Evolutionary conservation across 139 green algal species (phyloP).

Genomic region (Chlorella sp.): DNA sequence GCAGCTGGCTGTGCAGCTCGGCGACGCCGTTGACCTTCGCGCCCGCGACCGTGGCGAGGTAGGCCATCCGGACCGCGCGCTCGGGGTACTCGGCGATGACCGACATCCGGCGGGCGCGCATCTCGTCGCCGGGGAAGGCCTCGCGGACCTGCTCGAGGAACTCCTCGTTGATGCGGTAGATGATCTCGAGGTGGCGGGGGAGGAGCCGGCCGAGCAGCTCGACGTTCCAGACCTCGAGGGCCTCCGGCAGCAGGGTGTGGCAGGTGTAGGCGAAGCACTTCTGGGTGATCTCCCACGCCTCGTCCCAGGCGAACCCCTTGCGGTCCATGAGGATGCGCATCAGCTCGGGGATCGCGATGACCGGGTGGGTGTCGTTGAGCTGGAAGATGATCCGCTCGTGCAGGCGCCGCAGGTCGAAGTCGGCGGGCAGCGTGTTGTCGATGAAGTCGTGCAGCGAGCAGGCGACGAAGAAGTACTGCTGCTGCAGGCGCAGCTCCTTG

Average conservation of each 20-base stretch:
- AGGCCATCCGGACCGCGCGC: conserved; percentile 93
- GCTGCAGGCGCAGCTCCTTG: too few relatives aligned
- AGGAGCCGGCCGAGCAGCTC: conserved; percentile 74
- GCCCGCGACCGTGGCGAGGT: conserved; percentile 83
- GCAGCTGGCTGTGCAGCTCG: conserved; percentile 88
- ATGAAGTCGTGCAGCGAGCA: too few relatives aligned
- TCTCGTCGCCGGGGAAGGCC: conserved; percentile 29
- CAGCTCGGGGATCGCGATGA: conserved; percentile 91
- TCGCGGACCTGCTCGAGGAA: conserved; percentile 48
- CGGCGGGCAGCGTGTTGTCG: too few relatives aligned
- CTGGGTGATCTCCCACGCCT: conserved; percentile 37
- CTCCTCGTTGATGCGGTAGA: conserved; percentile 60
- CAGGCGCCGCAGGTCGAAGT: too few relatives aligned
- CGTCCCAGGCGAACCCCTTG: conserved; percentile 80
- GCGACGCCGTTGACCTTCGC: conserved; percentile 94
- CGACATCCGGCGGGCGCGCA: conserved; percentile 53
- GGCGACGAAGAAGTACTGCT: too few relatives aligned
- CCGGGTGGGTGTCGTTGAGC: conserved; percentile 99
- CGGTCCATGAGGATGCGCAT: conserved; percentile 94
- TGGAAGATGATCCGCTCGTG: conserved; percentile 85
- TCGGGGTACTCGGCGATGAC: conserved; percentile 83
- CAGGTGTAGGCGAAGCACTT: conserved; percentile 96
- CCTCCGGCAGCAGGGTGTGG: conserved; percentile 98
- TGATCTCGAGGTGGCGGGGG: conserved; percentile 95
- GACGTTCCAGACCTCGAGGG: conserved; percentile 97